These are phyloP conservation scores for Fomitopsis betulina DNA, from an alignment of 1,284 basidiomycete genomes.

Conservation along the genomic window DNA sequence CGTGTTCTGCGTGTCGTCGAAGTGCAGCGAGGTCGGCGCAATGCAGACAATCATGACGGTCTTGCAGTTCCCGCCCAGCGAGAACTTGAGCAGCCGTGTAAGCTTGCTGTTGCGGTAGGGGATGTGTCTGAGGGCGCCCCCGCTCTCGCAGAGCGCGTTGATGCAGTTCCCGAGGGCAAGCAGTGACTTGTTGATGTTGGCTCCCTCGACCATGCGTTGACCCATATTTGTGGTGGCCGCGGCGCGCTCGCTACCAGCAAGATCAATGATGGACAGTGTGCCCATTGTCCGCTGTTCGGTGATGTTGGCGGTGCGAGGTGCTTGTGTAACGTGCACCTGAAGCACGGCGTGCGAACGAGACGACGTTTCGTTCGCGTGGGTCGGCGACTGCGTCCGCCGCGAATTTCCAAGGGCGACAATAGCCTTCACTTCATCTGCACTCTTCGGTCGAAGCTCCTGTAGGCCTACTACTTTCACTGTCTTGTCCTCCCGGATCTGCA, in stretches of 20 bases:
- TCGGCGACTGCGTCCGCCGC: slow-evolving; percentile 86
- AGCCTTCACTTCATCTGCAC: slow-evolving; percentile 88
- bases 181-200: slow-evolving; percentile 96
- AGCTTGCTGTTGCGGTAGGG: slow-evolving; percentile 97
- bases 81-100: slow-evolving; percentile 93
- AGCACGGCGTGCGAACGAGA: slow-evolving; percentile 96
- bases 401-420: slow-evolving; percentile 87
- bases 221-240: slow-evolving; percentile 95
- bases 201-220: slow-evolving; percentile 95
- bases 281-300: slow-evolving; percentile 81
- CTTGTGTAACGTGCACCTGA: slow-evolving; percentile 87
- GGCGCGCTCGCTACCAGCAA: slow-evolving; percentile 93
- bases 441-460: slow-evolving; percentile 71
- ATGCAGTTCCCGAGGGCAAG: slow-evolving; percentile 95
- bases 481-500: slow-evolving; percentile 90
- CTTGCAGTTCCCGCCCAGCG: slow-evolving; percentile 95
- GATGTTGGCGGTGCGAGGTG: slow-evolving; percentile 75
- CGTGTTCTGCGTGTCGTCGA: slow-evolving; percentile 97
- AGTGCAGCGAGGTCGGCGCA: slow-evolving; percentile 89
- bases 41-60: slow-evolving; percentile 98
- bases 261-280: slow-evolving; percentile 93
- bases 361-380: slow-evolving; percentile 91
- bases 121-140: slow-evolving; percentile 79
- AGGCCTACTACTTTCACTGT: slow-evolving; percentile 86
- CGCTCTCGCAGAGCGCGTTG: slow-evolving; percentile 91